phyloP scores from a whole-genome alignment of 805 yeast species.

The Cyberlindnera misumaiensis region DNA sequence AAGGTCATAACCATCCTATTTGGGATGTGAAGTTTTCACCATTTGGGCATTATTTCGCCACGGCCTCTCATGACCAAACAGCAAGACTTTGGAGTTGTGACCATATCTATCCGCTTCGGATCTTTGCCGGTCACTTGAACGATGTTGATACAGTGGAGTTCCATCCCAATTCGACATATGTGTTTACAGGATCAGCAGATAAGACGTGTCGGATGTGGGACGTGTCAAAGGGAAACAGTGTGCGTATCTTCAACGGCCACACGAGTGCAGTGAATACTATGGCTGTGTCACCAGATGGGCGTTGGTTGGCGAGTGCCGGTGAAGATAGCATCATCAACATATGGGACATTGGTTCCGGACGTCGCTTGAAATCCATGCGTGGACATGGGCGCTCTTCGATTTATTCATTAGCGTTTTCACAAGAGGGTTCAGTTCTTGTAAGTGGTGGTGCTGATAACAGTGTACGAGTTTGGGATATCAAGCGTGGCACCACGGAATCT shows the following conservation, averaged over 20 bases:
- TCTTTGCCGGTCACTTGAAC: conserved; percentile 94
- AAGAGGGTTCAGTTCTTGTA: conserved; percentile 83
- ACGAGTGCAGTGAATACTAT: conserved; percentile 80
- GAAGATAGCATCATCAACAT: conserved; percentile 84
- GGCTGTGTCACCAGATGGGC: conserved; percentile 93
- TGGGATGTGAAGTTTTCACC: conserved; percentile 98
- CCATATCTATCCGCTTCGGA: conserved; percentile 91
- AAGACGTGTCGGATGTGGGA: conserved; percentile 99
- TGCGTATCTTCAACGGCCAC: conserved; percentile 88
- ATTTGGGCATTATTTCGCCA: conserved; percentile 95
- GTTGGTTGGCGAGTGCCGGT: conserved; percentile 93
- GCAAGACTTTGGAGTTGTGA: conserved; percentile 98
- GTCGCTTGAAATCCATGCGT: conserved; percentile 81
- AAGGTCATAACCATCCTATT: conserved; percentile 93
- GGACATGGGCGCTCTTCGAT: conserved; percentile 91
- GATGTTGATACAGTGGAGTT: conserved; percentile 94
- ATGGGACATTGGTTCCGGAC: conserved; percentile 93
- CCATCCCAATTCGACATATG: conserved; percentile 94
- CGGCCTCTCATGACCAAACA: conserved; percentile 96
- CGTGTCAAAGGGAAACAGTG: conserved; percentile 78
- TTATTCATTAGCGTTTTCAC: conserved; percentile 75
- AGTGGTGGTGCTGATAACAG: conserved; percentile 91
- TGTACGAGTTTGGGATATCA: conserved; percentile 94
- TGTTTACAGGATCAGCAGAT: conserved; percentile 92
- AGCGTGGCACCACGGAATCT: conserved; percentile 73